phyloP scores from a whole-genome alignment of 441 rosid genomes.

The Raphanus hybrid region DNA sequence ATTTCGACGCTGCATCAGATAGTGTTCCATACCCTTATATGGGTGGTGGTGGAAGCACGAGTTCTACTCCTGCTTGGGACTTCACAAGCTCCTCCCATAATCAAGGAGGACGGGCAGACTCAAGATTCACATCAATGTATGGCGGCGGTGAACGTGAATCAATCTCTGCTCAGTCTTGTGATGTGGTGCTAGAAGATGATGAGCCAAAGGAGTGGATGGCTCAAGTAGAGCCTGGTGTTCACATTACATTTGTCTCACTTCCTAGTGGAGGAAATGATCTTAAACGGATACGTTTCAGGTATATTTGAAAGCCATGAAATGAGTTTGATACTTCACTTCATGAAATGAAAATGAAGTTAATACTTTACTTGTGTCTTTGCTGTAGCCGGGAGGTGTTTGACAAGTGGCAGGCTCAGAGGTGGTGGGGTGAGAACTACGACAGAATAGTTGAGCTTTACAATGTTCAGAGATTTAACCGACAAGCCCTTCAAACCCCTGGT shows the following conservation, averaged over 20 bases:
- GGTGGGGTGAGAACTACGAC: constrained; percentile 99
- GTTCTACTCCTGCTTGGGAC: constrained; percentile 99
- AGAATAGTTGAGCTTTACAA: constrained; percentile 98
- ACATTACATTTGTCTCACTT: constrained; percentile 91
- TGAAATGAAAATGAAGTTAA: neutral
- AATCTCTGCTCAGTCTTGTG: constrained; percentile 68
- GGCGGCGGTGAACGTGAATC: constrained; percentile 61
- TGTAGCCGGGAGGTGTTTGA: constrained; percentile 94
- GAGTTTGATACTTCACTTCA: neutral
- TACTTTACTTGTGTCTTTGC: constrained; percentile 18
- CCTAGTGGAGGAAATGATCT: constrained; percentile 96
- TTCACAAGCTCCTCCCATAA: constrained; percentile 59
- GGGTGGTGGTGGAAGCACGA: constrained; percentile 47
- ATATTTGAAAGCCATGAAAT: constrained; percentile 21
- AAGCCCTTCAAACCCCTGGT: constrained; percentile 89
- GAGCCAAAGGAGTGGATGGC: constrained; percentile 99
- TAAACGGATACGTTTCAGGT: constrained; percentile 97
- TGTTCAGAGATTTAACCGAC: constrained; percentile 97
- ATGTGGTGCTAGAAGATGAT: constrained; percentile 80
- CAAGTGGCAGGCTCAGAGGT: constrained; percentile 98
- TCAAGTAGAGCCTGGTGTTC: constrained; percentile 99
- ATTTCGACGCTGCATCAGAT: constrained; percentile 80
- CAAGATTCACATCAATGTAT: constrained; percentile 50
- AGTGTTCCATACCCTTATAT: constrained; percentile 75
- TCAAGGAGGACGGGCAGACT: constrained; percentile 52